These are phyloP conservation scores for Solanum chaucha DNA, from an alignment of 257 asterid genomes.

Conservation along the genomic window DNA sequence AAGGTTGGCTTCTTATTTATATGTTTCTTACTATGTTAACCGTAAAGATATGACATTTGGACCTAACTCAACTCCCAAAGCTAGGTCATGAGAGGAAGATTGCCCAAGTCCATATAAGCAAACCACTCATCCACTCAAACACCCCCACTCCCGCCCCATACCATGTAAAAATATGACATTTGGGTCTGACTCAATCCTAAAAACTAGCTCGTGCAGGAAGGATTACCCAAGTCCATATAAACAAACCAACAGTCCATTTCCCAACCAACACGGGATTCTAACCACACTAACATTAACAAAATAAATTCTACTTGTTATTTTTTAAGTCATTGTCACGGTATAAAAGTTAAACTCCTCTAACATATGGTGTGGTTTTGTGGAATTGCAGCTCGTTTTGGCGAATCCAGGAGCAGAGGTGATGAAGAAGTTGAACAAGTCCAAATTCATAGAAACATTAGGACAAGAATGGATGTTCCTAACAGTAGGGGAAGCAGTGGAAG, in stretches of 20 bases:
- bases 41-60: background rate
- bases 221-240: background rate
- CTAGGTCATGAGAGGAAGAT: background rate
- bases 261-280: background rate
- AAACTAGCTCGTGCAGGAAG: background rate
- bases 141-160: background rate
- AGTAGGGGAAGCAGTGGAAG: constrained; percentile 85
- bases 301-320: background rate
- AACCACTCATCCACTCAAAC: background rate
- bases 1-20: constrained; percentile 25
- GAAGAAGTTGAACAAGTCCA: constrained; percentile 80
- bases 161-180: background rate
- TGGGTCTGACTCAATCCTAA: background rate
- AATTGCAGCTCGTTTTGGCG: constrained; percentile 51
- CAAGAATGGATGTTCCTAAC: constrained; percentile 83
- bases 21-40: background rate
- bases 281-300: background rate
- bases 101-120: background rate
- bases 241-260: background rate
- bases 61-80: background rate
- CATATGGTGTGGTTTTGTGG: background rate
- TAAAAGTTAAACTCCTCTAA: background rate
- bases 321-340: background rate
- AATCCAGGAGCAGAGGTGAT: constrained; percentile 86
- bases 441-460: constrained; percentile 59